These are phyloP conservation scores for Eleusine coracana DNA, from an alignment of 176 grass and related monocot genomes.

Conservation along the genomic window DNA sequence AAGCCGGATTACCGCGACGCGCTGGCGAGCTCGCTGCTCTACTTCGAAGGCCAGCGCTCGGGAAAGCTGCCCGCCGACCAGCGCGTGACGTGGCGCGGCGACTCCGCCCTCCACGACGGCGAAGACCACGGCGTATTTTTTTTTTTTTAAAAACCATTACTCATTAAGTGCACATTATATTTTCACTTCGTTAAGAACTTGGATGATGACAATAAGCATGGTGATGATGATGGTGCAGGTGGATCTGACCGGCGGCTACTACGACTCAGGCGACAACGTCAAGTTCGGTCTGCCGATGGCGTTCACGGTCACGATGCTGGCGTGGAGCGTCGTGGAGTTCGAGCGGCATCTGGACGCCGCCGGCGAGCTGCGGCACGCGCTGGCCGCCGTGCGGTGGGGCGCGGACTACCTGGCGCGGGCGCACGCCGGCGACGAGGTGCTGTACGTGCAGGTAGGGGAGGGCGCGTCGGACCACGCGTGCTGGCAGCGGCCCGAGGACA, in stretches of 20 bases:
- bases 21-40: slow-evolving; percentile 69
- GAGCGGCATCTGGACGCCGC: slow-evolving; percentile 15
- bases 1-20: slow-evolving; percentile 52
- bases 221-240: slow-evolving; percentile 33
- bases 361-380: slow-evolving; percentile 51
- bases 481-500: slow-evolving; percentile 92
- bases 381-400: slow-evolving; percentile 71
- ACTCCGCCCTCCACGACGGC: slow-evolving; percentile 69
- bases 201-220: neutral
- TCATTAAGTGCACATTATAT: too few relatives aligned
- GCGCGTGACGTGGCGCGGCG: slow-evolving; percentile 66
- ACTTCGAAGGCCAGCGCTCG: slow-evolving; percentile 79
- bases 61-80: slow-evolving; percentile 59
- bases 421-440: slow-evolving; percentile 43
- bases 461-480: slow-evolving; percentile 78
- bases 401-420: slow-evolving; percentile 73
- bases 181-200: too few relatives aligned
- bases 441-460: slow-evolving; percentile 84
- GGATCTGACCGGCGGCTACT: slow-evolving; percentile 72
- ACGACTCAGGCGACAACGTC: slow-evolving; percentile 77
- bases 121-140: slow-evolving; percentile 47
- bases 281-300: slow-evolving; percentile 78
- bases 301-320: slow-evolving; percentile 60
- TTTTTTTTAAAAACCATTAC: neutral
- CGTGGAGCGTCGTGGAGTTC: slow-evolving; percentile 65